Base-by-base conservation (phyloP, 257 asterid genomes). In the Solanum habrochaites region DNA sequence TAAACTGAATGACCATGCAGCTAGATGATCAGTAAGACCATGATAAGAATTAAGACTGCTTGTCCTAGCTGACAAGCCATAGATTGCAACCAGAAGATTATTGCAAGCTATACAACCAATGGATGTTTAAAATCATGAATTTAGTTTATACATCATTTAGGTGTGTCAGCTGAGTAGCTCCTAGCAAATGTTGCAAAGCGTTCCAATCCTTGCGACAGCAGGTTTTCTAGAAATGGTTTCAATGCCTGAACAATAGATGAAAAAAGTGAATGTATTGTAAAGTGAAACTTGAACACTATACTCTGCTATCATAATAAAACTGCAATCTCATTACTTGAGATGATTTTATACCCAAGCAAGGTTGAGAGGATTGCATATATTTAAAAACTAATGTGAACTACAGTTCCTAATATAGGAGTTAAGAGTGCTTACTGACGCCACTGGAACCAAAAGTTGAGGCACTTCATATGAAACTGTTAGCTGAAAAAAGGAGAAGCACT, bases 391-490 rank as follows among this genome's bases (percentile, higher is more conserved):
- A 66, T 39, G 80, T 67, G 42, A 84, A n/a, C 1, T 25, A 67
- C 77, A n/a, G n/a, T 42, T 60, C 27, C 31, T 32, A 0, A 35
- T 4, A 23, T 72, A 31, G 29, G n/a, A 32, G 71, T 47, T 45
- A 84, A 21, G 81, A 80, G 77, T 70, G 88, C 98, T 92, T 90
- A 95, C 99, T 52, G 99, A 93, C 86, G 98, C 96, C 91, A 97
- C 98, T 73, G 99, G 99, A 88, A 75, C 86, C 92, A 97, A 92
- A 87, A 95, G 90, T 90, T 90, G 96, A 85, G 98, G 98, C 80
- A 95, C 96, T 94, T 97, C 99, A 86, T 94, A 95, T n/a, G 99
- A 97, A 87, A 94, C 95, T 3, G 98, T 95, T 27, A 97, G 95
- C 99, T 95, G 97, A 92, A 85, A 91, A n/a, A 87, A 64, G 58